A percentile compares a stretch with the other conserved stretches of the same genome.
phyloP scores from a whole-genome alignment of 495 filamentous ascomycete species.

The Penicillium manginii region DNA sequence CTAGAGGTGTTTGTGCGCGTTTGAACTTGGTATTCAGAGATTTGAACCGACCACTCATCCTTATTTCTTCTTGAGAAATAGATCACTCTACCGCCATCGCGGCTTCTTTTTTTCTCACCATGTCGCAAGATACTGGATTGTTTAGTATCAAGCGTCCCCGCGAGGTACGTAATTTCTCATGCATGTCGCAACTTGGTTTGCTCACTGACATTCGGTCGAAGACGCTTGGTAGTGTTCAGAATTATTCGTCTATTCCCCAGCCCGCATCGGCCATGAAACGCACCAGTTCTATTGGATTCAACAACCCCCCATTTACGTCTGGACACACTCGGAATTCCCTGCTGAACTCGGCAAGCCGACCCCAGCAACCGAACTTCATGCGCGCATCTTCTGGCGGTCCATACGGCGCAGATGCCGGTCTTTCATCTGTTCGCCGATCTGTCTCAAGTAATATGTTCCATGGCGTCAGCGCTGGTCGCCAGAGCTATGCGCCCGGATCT shows the following conservation, averaged over 20 bases:
- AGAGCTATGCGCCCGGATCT: constrained; percentile 72
- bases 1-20: constrained; percentile 14
- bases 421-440: constrained; percentile 84
- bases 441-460: constrained; percentile 73
- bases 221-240: constrained; percentile 78
- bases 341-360: constrained; percentile 84
- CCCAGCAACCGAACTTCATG: constrained; percentile 81
- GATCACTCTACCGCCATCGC: constrained; percentile 33
- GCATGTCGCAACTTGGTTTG: constrained; percentile 14
- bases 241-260: constrained; percentile 81
- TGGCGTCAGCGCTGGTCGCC: constrained; percentile 60
- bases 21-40: constrained; percentile 13
- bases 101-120: constrained; percentile 44
- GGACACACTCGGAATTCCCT: constrained; percentile 80
- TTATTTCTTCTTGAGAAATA: neutral
- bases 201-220: constrained; percentile 38
- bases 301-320: constrained; percentile 65
- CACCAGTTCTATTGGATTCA: constrained; percentile 76
- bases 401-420: constrained; percentile 69
- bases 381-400: constrained; percentile 80
- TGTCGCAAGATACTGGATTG: constrained; percentile 76
- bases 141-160: constrained; percentile 75
- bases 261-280: constrained; percentile 96
- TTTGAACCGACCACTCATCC: neutral
- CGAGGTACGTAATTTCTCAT: constrained; percentile 57